Base-by-base conservation (phyloP, 805 yeast species). In the Nakazawaea ishiwadae region DNA sequence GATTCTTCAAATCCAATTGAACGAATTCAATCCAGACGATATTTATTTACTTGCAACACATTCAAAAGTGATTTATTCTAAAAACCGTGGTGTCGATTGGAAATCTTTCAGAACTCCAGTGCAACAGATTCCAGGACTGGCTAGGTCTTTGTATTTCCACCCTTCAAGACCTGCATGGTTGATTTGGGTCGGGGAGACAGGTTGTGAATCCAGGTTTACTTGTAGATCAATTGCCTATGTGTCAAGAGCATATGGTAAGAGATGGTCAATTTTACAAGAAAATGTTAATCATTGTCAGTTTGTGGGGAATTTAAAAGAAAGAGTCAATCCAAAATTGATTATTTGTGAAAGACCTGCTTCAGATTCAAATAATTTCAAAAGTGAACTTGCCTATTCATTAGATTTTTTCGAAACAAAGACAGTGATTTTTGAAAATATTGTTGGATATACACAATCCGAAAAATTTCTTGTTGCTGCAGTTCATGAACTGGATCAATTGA, bases 381-480 rank as follows among this genome's bases (percentile, higher is more conserved):
- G 62, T 6, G 60, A 60, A 31, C 55, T 76, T 37, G 53, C 70
- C 4, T 68, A 79, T 2, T 69, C 85, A 3, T 60, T 55, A 1
- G 79, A 84, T 52, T 68, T 62, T 52, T 81, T 79, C 56, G 54
- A 61, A 15, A 48, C 46, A 62, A 12, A 62, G 8, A 58, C 51
- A n/a, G 61, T 56, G 0, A 53, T 73, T 5, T 73, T 81, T 50
- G 76, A 75, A 8, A 60, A 73, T 38, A 74, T 83, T 30, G 71
- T 83, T 29, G 96, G 91, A 0, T 79, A 77, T 51, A 87, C 86
- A 31, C 67, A 79, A 35, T 77, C 79, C n/a, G 81, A 79, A 18
- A 78, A 74, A 15, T 90, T 70, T 52, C 63, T 84, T 14, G 77
- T 89, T 18, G 87, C 84, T 30, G 95, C 95, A 1, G 68, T 79